Percentiles rank a stretch among this genome's conserved stretches.
phyloP scores from a whole-genome alignment of 768 basidiomycete species.

The Leccinellum luteum region DNA sequence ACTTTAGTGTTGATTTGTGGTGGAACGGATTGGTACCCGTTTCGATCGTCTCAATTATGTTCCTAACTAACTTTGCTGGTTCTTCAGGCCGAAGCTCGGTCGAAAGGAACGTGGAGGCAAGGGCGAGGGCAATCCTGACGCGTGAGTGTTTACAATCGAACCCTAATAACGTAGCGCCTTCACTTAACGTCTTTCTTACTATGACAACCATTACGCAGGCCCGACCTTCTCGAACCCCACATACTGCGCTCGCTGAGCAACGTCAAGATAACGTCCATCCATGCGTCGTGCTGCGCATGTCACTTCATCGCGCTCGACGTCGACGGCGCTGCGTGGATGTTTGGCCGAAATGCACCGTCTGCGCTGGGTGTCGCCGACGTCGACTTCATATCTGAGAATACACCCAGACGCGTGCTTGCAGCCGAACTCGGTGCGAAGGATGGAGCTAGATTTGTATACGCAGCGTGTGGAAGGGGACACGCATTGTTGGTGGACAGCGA shows the following conservation, averaged over 20 bases:
- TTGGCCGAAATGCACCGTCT: slow-evolving; percentile 77
- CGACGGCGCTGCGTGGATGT: slow-evolving; percentile 83
- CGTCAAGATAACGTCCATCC: slow-evolving; percentile 66
- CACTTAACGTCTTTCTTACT: neutral
- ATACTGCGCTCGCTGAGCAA: slow-evolving; percentile 87
- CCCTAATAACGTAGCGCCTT: slow-evolving; percentile 3
- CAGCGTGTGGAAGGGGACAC: slow-evolving; percentile 82
- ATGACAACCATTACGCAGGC: slow-evolving; percentile 41
- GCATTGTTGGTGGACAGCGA: slow-evolving; percentile 78
- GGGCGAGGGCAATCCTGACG: slow-evolving; percentile 40
- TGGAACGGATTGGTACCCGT: slow-evolving; percentile 76
- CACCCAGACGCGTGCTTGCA: slow-evolving; percentile 61
- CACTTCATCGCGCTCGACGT: slow-evolving; percentile 74
- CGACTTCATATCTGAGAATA: slow-evolving; percentile 68
- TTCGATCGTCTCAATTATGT: neutral
- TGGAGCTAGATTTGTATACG: slow-evolving; percentile 68
- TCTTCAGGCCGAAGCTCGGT: slow-evolving; percentile 68
- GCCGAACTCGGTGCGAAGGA: slow-evolving; percentile 56
- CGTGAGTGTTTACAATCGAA: slow-evolving; percentile 21
- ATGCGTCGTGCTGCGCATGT: slow-evolving; percentile 74
- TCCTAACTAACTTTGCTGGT: slow-evolving; percentile 12
- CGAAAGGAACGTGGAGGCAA: slow-evolving; percentile 63
- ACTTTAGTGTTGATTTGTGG: slow-evolving; percentile 75
- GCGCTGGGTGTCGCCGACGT: slow-evolving; percentile 60
- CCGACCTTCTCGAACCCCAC: slow-evolving; percentile 85